phyloP scores from a whole-genome alignment of 2,329 filamentous ascomycete species.

The Dothideomycetes sp. region DNA sequence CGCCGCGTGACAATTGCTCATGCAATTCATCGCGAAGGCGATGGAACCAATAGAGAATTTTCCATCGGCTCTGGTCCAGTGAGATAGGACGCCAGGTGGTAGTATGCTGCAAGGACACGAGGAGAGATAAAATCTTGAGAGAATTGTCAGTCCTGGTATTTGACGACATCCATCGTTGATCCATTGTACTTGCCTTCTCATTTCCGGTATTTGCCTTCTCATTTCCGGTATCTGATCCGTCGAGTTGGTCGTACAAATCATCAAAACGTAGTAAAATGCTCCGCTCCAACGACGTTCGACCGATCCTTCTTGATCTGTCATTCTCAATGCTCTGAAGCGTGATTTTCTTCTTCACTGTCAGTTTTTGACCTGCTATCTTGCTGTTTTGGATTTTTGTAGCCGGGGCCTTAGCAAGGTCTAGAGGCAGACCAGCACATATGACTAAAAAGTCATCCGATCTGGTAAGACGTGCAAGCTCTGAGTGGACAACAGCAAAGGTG shows the following conservation, averaged over 20 bases:
- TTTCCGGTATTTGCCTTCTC: conserved; percentile 30
- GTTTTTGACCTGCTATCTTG: conserved; percentile 3
- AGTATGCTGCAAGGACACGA: conserved; percentile 50
- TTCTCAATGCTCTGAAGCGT: conserved; percentile 6
- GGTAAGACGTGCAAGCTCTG: conserved; percentile 2
- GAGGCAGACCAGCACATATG: conserved; percentile 6
- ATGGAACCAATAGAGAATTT: conserved; percentile 55
- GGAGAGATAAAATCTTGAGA: conserved; percentile 52
- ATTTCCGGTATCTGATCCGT: conserved; percentile 48
- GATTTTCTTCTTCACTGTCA: conserved; percentile 9
- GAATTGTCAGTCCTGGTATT: not conserved
- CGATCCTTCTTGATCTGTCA: conserved; percentile 10
- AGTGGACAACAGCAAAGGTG: conserved; percentile 3
- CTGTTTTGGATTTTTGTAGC: conserved; percentile 3
- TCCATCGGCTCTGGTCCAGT: conserved; percentile 57
- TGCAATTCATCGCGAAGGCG: conserved; percentile 52
- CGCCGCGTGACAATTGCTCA: conserved; percentile 17
- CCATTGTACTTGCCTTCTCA: conserved; percentile 4
- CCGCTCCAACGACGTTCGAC: conserved; percentile 51
- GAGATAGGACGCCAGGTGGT: conserved; percentile 39
- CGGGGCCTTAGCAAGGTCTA: conserved; percentile 5
- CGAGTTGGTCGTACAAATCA: conserved; percentile 70
- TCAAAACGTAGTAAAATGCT: conserved; percentile 76
- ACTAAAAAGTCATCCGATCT: conserved; percentile 6
- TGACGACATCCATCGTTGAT: not conserved